Evolutionary conservation across 495 filamentous ascomycete genomes (phyloP).

Genomic region (Talaromyces wortmannii): DNA sequence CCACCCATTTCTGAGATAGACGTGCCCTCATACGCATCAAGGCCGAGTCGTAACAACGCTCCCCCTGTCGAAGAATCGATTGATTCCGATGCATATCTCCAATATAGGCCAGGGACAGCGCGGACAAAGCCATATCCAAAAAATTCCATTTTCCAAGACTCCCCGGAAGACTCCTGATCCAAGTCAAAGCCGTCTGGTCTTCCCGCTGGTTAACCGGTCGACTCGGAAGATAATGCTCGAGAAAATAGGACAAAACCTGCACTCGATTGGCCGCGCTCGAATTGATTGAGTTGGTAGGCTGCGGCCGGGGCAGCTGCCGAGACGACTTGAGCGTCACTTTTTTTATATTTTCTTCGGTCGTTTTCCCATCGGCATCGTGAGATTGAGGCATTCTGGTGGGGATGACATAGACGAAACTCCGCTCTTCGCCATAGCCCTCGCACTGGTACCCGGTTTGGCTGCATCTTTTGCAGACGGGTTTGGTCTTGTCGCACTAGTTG

Average conservation of each 20-base stretch:
- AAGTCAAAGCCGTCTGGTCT: constrained; percentile 2
- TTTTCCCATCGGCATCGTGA: not conserved
- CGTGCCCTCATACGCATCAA: constrained; percentile 1
- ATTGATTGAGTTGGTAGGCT: not conserved
- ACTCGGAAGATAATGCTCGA: constrained; percentile 1
- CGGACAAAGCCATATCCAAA: constrained; percentile 3
- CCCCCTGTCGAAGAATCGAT: not conserved
- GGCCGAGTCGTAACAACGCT: not conserved
- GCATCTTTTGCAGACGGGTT: constrained; percentile 4
- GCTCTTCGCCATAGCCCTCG: constrained; percentile 6
- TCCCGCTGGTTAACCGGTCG: not conserved
- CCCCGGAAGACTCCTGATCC: not conserved
- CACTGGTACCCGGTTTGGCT: constrained; percentile 4
- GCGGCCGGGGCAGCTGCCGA: not conserved
- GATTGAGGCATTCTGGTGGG: not conserved
- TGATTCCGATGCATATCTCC: constrained; percentile 1
- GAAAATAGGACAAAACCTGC: constrained; percentile 1
- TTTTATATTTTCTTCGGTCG: not conserved
- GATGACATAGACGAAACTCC: constrained; percentile 5
- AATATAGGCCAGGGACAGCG: constrained; percentile 1
- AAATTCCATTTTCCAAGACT: constrained; percentile 2
- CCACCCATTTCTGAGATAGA: not conserved
- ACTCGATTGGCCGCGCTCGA: not conserved
- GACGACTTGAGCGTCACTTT: constrained; percentile 3
- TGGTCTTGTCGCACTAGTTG: constrained; percentile 3